phyloP scores from a whole-genome alignment of 495 filamentous ascomycete genomes.

The Penicillium paxilli region DNA sequence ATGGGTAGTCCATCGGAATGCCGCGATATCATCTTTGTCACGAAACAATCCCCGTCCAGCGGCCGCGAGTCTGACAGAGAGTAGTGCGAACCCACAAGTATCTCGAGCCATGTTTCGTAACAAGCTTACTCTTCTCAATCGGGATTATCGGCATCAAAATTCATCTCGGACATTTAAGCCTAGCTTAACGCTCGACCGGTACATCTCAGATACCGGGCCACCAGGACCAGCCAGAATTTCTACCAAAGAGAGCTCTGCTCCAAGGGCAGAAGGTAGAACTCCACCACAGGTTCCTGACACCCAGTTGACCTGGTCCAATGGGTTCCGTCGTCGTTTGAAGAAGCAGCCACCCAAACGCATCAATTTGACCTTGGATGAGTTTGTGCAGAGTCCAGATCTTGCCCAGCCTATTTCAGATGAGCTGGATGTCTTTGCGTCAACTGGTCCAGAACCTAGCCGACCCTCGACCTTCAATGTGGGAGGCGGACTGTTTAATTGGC shows the following conservation, averaged over 20 bases:
- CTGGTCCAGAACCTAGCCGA: background rate
- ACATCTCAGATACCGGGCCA: constrained; percentile 24
- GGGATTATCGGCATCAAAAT: constrained; percentile 21
- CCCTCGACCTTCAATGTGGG: constrained; percentile 10
- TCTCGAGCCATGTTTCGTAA: constrained; percentile 25
- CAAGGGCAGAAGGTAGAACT: background rate
- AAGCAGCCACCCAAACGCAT: constrained; percentile 52
- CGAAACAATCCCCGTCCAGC: constrained; percentile 38
- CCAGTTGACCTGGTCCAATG: background rate
- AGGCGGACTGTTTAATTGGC: constrained; percentile 51
- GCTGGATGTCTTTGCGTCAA: constrained; percentile 5
- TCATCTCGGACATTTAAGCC: constrained; percentile 11
- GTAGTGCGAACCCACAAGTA: constrained; percentile 10
- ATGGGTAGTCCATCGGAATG: constrained; percentile 39
- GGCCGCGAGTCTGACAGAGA: constrained; percentile 36
- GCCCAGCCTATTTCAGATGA: constrained; percentile 11
- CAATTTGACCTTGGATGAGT: constrained; percentile 37
- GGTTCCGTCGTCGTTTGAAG: constrained; percentile 39
- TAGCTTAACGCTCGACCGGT: constrained; percentile 41
- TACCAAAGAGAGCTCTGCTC: background rate
- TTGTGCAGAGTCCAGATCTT: constrained; percentile 18
- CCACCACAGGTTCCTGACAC: background rate
- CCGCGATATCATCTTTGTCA: constrained; percentile 34
- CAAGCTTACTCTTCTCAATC: constrained; percentile 29
- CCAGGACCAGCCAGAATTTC: background rate